These are phyloP conservation scores for Alternaria solani DNA, from an alignment of 2,329 filamentous ascomycete species.

Conservation along the genomic window DNA sequence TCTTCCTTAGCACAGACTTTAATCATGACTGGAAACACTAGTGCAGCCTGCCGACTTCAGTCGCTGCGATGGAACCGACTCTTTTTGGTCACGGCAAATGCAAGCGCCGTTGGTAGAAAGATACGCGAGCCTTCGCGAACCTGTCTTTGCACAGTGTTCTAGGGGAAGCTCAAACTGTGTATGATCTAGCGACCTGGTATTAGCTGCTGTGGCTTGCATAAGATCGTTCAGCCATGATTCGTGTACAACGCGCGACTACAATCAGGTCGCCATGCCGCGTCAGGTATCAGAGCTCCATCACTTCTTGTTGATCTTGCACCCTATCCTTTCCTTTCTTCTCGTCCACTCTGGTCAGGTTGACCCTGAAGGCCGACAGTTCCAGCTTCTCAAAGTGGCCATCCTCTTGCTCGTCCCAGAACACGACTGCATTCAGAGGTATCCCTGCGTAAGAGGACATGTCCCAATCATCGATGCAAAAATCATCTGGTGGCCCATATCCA, in stretches of 20 bases:
- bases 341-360: slow-evolving; percentile 30
- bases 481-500: slow-evolving; percentile 28
- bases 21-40: not conserved
- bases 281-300: slow-evolving; percentile 15
- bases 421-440: slow-evolving; percentile 44
- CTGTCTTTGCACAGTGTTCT: not conserved
- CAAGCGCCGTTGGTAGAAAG: not conserved
- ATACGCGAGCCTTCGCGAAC: not conserved
- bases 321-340: not conserved
- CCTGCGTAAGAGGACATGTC: slow-evolving; percentile 45
- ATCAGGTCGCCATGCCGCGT: not conserved
- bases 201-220: not conserved
- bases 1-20: not conserved
- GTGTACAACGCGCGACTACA: not conserved
- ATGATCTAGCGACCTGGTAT: not conserved
- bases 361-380: slow-evolving; percentile 46
- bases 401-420: slow-evolving; percentile 45
- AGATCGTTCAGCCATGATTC: not conserved
- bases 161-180: not conserved
- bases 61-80: not conserved
- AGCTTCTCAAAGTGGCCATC: slow-evolving; percentile 29
- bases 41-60: not conserved
- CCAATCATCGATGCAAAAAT: slow-evolving; percentile 49
- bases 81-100: not conserved
- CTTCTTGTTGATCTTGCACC: slow-evolving; percentile 7